Conservation (phyloP, 2,329 filamentous ascomycete genomes). For the Fusarium oligoseptatum region DNA sequence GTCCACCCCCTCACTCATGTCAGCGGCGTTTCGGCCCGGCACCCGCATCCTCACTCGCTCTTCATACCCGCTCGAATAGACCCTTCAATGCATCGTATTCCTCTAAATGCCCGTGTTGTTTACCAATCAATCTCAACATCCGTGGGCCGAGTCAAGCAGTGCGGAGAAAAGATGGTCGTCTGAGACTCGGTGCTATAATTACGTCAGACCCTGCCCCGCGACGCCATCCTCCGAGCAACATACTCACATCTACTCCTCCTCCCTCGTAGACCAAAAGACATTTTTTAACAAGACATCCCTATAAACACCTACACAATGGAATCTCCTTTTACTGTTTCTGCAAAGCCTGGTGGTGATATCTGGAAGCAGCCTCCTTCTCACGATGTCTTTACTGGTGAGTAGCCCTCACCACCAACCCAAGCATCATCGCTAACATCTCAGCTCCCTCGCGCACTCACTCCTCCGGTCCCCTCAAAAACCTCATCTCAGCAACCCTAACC, state of each 20-base stretch:
- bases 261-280: neutral
- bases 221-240: neutral
- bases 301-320: constrained; percentile 22
- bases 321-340: constrained; percentile 60
- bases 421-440: constrained; percentile 25
- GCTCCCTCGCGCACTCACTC: constrained; percentile 50
- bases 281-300: neutral
- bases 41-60: neutral
- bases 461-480: constrained; percentile 64
- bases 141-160: neutral
- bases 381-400: constrained; percentile 72
- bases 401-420: neutral
- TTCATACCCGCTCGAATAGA: neutral
- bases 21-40: neutral
- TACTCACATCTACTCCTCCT: neutral
- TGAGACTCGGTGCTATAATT: constrained; percentile 16
- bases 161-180: constrained; percentile 22
- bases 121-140: constrained; percentile 8
- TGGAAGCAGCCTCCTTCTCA: constrained; percentile 81
- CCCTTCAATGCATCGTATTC: neutral
- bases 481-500: constrained; percentile 72
- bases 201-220: constrained; percentile 39
- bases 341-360: constrained; percentile 75
- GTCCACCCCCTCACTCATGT: neutral
- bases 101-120: neutral